These are phyloP conservation scores for Penicillium coffeae DNA, from an alignment of 495 filamentous ascomycete species.

Conservation along the genomic window DNA sequence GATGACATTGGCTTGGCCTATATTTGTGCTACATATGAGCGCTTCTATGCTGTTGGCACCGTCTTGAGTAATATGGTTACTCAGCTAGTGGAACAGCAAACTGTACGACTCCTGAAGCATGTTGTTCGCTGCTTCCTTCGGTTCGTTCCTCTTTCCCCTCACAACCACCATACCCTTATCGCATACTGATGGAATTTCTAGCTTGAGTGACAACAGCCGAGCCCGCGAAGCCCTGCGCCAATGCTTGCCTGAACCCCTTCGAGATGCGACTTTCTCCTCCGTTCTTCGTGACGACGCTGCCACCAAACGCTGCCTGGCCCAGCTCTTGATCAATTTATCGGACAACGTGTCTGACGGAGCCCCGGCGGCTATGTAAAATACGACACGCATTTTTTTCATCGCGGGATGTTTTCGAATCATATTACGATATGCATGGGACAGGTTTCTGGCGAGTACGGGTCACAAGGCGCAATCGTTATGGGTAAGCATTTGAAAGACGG, in stretches of 20 bases:
- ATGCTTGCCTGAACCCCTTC: slow-evolving; percentile 93
- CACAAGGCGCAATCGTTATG: slow-evolving; percentile 43
- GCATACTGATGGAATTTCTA: slow-evolving; percentile 37
- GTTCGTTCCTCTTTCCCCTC: slow-evolving; percentile 45
- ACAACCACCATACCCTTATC: background rate
- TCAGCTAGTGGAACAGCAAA: slow-evolving; percentile 96
- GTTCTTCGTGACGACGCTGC: slow-evolving; percentile 96
- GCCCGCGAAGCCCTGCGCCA: slow-evolving; percentile 93
- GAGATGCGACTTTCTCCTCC: slow-evolving; percentile 94
- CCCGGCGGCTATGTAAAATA: slow-evolving; percentile 47
- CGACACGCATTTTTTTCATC: slow-evolving; percentile 36
- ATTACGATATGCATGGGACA: slow-evolving; percentile 50
- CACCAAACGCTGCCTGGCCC: slow-evolving; percentile 94
- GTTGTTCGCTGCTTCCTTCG: slow-evolving; percentile 96
- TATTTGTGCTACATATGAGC: slow-evolving; percentile 97
- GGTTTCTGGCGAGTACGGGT: slow-evolving; percentile 46
- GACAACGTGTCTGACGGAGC: slow-evolving; percentile 77
- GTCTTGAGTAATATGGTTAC: slow-evolving; percentile 98
- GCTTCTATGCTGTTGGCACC: slow-evolving; percentile 98
- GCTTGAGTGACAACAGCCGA: slow-evolving; percentile 91
- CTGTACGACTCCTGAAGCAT: slow-evolving; percentile 92
- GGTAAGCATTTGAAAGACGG: slow-evolving; percentile 2
- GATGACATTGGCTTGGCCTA: slow-evolving; percentile 98
- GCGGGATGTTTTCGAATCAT: slow-evolving; percentile 30
- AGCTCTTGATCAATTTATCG: slow-evolving; percentile 93